A percentile compares a stretch with the other conserved stretches of the same genome.
Conservation (phyloP, 108 stramenopile species). For the Bacterosira constricta region DNA sequence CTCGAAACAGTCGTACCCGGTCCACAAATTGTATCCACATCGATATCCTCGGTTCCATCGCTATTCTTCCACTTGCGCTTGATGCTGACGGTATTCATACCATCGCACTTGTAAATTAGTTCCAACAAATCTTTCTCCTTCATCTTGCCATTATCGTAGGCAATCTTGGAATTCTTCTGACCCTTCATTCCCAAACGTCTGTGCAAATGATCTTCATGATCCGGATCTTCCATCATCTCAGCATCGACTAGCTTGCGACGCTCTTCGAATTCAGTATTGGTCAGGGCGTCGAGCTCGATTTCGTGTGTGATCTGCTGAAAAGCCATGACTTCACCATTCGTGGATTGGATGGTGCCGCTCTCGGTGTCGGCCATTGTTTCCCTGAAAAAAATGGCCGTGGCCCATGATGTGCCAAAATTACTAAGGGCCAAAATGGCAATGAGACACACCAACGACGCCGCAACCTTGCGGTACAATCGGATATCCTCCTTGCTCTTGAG, state of each 20-base stretch:
- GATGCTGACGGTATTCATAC: neutral
- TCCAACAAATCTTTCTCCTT: conserved; percentile 8
- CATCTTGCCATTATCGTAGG: conserved; percentile 23
- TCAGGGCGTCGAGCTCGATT: neutral
- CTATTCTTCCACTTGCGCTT: neutral
- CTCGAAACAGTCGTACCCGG: conserved; percentile 6
- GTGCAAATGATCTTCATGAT: neutral
- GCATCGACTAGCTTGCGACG: neutral
- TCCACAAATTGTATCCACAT: conserved; percentile 12
- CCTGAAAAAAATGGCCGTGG: neutral
- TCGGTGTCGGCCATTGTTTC: conserved; percentile 7
- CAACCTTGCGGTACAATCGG: neutral
- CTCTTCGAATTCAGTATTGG: conserved; percentile 1
- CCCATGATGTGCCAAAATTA: conserved; percentile 1
- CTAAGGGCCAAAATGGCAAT: neutral
- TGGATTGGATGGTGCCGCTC: conserved; percentile 4
- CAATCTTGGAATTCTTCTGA: neutral
- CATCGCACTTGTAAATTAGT: conserved; percentile 13
- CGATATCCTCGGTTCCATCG: neutral
- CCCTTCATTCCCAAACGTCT: neutral
- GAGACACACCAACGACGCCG: neutral
- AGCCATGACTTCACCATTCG: neutral
- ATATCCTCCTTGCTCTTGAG: neutral
- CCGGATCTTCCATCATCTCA: conserved; percentile 1
- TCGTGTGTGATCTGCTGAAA: neutral